Percentiles rank a stretch among this genome's conserved stretches.
phyloP scores from a whole-genome alignment of 441 rosid genomes.

The Manihot esculenta region DNA sequence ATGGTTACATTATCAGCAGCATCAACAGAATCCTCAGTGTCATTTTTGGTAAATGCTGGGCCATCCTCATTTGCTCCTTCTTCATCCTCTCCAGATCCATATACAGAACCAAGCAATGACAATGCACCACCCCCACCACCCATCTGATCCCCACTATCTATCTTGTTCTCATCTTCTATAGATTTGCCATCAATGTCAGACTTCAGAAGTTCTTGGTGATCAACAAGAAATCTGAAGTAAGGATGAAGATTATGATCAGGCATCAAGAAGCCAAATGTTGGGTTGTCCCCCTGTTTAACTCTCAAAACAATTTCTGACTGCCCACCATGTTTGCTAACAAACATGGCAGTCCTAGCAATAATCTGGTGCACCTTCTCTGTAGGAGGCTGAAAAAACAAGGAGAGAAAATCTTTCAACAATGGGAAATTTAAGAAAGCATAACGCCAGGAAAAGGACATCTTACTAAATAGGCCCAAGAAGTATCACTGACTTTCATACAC shows the following conservation, averaged over 20 bases:
- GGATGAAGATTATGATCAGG: slow-evolving; percentile 89
- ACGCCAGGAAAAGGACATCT: slow-evolving; percentile 24
- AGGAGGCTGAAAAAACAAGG: slow-evolving; percentile 65
- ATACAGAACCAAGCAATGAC: slow-evolving; percentile 84
- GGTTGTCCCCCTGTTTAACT: slow-evolving; percentile 97
- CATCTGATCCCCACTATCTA: slow-evolving; percentile 32
- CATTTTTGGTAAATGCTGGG: slow-evolving; percentile 25
- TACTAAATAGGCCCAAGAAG: slow-evolving; percentile 30
- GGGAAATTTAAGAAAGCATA: slow-evolving; percentile 25
- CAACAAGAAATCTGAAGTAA: slow-evolving; percentile 85
- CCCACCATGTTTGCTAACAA: slow-evolving; percentile 86
- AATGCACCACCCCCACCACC: slow-evolving; percentile 61
- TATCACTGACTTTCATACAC: slow-evolving; percentile 47
- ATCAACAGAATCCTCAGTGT: slow-evolving; percentile 29
- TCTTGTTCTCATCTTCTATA: slow-evolving; percentile 44
- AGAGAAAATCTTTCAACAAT: slow-evolving; percentile 31
- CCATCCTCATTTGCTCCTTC: slow-evolving; percentile 48
- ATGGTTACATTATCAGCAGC: slow-evolving; percentile 30
- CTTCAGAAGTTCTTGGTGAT: slow-evolving; percentile 75
- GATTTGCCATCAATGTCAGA: slow-evolving; percentile 38
- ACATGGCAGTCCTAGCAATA: slow-evolving; percentile 80
- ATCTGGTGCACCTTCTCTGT: slow-evolving; percentile 92
- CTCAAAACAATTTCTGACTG: slow-evolving; percentile 97
- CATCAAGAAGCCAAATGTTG: slow-evolving; percentile 94
- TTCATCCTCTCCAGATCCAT: slow-evolving; percentile 88